Evolutionary conservation across 345 rosid species (phyloP), one percentile per base, ranked within the genome.

Genomic region (Trapa incisa): DNA sequence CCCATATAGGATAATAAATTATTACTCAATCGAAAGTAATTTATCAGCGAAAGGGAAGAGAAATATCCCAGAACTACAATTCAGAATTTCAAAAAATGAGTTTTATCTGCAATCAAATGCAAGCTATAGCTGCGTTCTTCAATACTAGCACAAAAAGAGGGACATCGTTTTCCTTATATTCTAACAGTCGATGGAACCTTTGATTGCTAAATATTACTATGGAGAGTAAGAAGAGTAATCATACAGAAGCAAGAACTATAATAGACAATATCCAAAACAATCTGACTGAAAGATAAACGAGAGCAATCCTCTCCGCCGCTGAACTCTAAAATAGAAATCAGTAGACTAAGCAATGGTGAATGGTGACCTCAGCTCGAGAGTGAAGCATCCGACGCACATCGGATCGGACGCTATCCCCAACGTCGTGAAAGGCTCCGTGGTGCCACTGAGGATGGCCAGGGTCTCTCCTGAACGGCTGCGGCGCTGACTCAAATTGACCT

Each of bases 361-460:
- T 47, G 16, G 12, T 36, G 41, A 91, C 99, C 96, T 89, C 96
- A 13, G 99, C 99, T 42, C 99, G 98, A 36, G 99, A 76, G 75
- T 95, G 98, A 47, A 95, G 97, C 91, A 88, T 91, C 68, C 88
- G 92, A 58, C 89, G 92, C 48, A 95, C 91, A 52, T 89, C 96
- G 68, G 97, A 89, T 80, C 96, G 89, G 74, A 95, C 92, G 69
- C 88, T 79, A 38, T 80, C 96, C 48, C 83, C 65, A 75, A 91
- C 98, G 64, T 95, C 99, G 72, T 84, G 99, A 74, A 95, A 91
- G 50, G 99, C 99, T 32, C 92, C 85, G 76, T 95, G 99, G 81
- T 95, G 99, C 99, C 99, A 91, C 67, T 87, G 97, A 69, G 96
- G 79, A 65, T 89, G 98, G 48, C 96, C 97, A 1, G 99, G 94